A percentile compares a stretch with the other conserved stretches of the same genome.
These are phyloP conservation scores for Microdochium nivale DNA, from an alignment of 2,329 filamentous ascomycete species.

Conservation along the genomic window DNA sequence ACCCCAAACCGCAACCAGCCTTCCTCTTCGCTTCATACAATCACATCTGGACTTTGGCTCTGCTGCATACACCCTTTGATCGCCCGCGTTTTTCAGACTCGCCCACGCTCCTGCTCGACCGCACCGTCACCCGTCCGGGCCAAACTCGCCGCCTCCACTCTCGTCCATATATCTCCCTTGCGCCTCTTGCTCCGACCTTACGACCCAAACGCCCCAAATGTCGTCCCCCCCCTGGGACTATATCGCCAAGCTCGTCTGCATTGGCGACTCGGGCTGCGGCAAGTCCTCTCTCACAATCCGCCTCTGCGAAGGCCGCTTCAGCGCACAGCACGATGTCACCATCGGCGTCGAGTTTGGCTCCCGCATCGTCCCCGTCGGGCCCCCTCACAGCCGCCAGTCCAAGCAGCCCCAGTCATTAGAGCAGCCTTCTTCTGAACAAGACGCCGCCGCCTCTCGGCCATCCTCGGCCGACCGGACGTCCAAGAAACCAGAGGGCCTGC, in stretches of 20 bases:
- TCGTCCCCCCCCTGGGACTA: slow-evolving; percentile 82
- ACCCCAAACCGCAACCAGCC: neutral
- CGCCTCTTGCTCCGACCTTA: slow-evolving; percentile 1
- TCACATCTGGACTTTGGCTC: neutral
- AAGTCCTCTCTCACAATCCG: slow-evolving; percentile 93
- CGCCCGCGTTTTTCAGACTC: neutral
- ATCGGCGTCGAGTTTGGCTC: slow-evolving; percentile 96
- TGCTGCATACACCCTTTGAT: neutral
- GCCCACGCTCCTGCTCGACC: neutral
- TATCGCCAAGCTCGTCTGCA: slow-evolving; percentile 97
- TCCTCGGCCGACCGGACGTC: slow-evolving; percentile 3
- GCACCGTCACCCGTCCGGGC: too few species aligned
- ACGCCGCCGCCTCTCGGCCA: slow-evolving; percentile 8
- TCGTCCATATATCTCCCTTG: neutral
- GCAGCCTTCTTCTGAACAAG: slow-evolving; percentile 26
- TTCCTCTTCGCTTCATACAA: neutral
- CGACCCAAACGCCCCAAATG: slow-evolving; percentile 28
- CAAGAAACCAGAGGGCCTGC: slow-evolving; percentile 9
- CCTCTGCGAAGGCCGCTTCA: slow-evolving; percentile 93
- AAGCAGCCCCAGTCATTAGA: slow-evolving; percentile 27
- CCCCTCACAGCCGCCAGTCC: slow-evolving; percentile 47
- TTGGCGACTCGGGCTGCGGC: slow-evolving; percentile 92
- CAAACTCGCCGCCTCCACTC: neutral
- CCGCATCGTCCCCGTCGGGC: slow-evolving; percentile 83
- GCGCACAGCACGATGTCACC: slow-evolving; percentile 89